phyloP scores from a whole-genome alignment of 805 yeast species.

The Wickerhamomyces silvicola region DNA sequence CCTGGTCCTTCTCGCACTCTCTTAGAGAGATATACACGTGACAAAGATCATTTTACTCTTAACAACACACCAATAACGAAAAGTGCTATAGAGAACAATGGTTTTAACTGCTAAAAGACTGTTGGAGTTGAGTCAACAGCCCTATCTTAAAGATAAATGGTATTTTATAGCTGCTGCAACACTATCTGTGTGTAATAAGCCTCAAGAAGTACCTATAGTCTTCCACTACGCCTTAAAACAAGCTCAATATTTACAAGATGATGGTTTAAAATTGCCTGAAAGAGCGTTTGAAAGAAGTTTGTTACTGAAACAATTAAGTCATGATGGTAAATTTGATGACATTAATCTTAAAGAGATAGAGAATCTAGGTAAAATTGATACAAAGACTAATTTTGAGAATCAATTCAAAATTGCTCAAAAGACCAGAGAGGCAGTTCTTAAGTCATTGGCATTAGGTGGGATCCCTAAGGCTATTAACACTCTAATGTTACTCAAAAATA shows the following conservation, averaged over 20 bases:
- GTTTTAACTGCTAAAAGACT: constrained; percentile 50
- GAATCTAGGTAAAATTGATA: constrained; percentile 2
- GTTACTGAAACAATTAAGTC: constrained; percentile 8
- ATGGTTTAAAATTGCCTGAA: constrained; percentile 8
- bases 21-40: no score
- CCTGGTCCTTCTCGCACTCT: no score
- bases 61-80: no score
- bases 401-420: constrained; percentile 38
- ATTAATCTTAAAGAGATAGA: constrained; percentile 17
- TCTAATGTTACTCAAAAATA: constrained; percentile 52
- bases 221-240: constrained; percentile 58
- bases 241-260: constrained; percentile 11
- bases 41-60: no score
- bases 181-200: constrained; percentile 73
- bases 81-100: no score
- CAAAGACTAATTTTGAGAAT: constrained; percentile 4
- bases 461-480: constrained; percentile 83
- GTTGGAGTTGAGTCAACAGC: constrained; percentile 46
- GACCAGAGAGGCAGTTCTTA: constrained; percentile 71
- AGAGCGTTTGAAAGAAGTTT: constrained; percentile 15
- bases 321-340: constrained; percentile 7
- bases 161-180: constrained; percentile 75
- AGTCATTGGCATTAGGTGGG: constrained; percentile 75
- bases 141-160: constrained; percentile 57
- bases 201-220: constrained; percentile 70